These are phyloP conservation scores for Musa schizocarpa DNA, from an alignment of 176 grass and related monocot genomes.

Conservation along the genomic window DNA sequence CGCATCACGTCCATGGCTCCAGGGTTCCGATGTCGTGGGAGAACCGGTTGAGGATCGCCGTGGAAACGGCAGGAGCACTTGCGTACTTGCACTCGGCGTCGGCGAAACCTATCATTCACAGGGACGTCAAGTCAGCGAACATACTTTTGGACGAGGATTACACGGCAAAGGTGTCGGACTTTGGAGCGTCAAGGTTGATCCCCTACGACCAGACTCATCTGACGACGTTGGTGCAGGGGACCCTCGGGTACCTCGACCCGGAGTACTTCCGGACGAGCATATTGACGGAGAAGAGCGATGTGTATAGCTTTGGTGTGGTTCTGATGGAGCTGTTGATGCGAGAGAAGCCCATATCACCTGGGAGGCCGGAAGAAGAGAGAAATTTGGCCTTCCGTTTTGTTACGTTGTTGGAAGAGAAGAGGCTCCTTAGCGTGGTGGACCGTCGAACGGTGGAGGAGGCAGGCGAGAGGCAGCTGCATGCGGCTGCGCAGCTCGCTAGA, in stretches of 20 bases:
- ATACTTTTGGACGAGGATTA: constrained; percentile 44
- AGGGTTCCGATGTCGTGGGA: constrained; percentile 25
- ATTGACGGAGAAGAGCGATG: constrained; percentile 45
- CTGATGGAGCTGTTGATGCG: constrained; percentile 41
- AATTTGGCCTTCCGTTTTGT: constrained; percentile 36
- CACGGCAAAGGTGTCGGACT: constrained; percentile 48
- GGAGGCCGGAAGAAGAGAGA: constrained; percentile 29
- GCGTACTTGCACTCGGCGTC: constrained; percentile 34
- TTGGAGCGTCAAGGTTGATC: constrained; percentile 42
- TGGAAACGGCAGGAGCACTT: constrained; percentile 35
- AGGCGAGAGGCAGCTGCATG: constrained; percentile 26
- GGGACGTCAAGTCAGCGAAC: constrained; percentile 52
- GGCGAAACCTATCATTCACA: constrained; percentile 38
- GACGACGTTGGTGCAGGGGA: constrained; percentile 52
- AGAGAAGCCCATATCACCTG: constrained; percentile 31
- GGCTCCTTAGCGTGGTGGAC: constrained; percentile 29
- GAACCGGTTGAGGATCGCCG: constrained; percentile 28
- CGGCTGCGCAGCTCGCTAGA: constrained; percentile 24
- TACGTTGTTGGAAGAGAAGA: constrained; percentile 22
- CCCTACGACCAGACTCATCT: constrained; percentile 48
- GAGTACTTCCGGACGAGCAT: constrained; percentile 44
- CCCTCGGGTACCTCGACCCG: constrained; percentile 49
- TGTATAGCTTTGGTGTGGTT: constrained; percentile 56
- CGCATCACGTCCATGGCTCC: constrained; percentile 32
- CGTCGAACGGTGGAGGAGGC: constrained; percentile 31